These are phyloP conservation scores for Penicillium janthinellum DNA, from an alignment of 2,329 filamentous ascomycete species.

Conservation along the genomic window DNA sequence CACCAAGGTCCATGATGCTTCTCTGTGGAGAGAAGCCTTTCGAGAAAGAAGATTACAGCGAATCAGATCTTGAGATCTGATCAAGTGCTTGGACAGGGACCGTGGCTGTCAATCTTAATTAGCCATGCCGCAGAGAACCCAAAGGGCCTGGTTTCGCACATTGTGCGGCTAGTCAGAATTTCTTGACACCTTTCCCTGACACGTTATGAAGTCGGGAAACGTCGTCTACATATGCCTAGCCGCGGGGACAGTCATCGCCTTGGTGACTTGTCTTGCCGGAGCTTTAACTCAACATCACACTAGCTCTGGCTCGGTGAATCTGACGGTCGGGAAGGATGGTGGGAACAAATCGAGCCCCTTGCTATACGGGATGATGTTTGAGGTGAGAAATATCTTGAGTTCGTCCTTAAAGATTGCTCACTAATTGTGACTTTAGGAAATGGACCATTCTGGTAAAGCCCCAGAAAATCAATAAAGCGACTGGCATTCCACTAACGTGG, in stretches of 20 bases:
- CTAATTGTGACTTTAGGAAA: conserved; percentile 27
- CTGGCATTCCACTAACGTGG: not conserved
- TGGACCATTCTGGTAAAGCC: conserved; percentile 36
- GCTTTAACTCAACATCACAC: not conserved
- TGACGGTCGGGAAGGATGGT: conserved; percentile 28
- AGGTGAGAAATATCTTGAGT: conserved; percentile 24
- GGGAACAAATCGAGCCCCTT: conserved; percentile 38
- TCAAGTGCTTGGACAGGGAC: not conserved
- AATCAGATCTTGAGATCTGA: not conserved
- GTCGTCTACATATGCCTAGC: conserved; percentile 3
- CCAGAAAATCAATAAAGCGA: not conserved
- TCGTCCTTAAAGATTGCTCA: not conserved
- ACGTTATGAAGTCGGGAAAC: conserved; percentile 8
- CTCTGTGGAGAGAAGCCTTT: not conserved
- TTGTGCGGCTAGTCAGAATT: not conserved
- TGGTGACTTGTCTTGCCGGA: conserved; percentile 3
- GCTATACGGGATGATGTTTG: conserved; percentile 42
- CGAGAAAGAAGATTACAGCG: not conserved
- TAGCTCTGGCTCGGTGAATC: conserved; percentile 24
- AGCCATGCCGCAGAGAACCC: not conserved
- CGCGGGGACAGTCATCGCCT: not conserved
- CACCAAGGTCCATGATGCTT: conserved; percentile 13
- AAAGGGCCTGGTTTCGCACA: not conserved
- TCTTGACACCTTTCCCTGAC: not conserved
- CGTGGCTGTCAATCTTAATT: not conserved